These are phyloP conservation scores for Eudorina sp. DNA, from an alignment of 139 green algal species.

Conservation along the genomic window DNA sequence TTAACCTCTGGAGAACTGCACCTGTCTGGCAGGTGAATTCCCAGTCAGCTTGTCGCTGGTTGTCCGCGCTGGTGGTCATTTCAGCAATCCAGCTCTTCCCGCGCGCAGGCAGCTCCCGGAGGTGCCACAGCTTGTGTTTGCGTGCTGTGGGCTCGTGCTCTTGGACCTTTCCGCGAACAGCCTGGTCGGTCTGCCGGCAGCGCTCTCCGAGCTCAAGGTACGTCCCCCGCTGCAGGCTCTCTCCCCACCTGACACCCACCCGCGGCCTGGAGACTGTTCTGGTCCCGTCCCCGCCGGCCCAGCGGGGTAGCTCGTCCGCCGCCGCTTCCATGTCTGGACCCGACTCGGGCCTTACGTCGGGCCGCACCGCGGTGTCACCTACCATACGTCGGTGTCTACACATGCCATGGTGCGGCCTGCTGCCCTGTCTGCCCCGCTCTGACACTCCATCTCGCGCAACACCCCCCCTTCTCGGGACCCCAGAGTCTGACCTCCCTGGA, in stretches of 20 bases:
- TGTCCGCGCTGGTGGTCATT: neutral
- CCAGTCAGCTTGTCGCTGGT: neutral
- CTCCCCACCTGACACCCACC: too few relatives aligned
- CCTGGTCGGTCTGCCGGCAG: neutral
- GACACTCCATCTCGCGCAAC: neutral
- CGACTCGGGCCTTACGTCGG: too few relatives aligned
- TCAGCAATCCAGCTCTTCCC: neutral
- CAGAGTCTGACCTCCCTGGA: constrained; percentile 18
- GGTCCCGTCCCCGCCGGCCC: too few relatives aligned
- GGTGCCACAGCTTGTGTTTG: constrained; percentile 3
- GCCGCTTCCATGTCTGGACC: neutral
- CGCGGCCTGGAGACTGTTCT: too few relatives aligned
- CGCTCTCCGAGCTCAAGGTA: neutral
- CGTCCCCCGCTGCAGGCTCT: too few relatives aligned
- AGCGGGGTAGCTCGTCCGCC: neutral
- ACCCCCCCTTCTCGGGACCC: neutral
- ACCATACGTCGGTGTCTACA: neutral
- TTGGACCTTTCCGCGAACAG: constrained; percentile 27
- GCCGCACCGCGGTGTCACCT: neutral
- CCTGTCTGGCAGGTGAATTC: neutral
- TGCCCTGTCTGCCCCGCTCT: neutral
- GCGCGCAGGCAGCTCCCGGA: constrained; percentile 12
- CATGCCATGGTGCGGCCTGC: too few relatives aligned
- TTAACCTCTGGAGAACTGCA: constrained; percentile 6
- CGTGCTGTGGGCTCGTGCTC: neutral